Evolutionary conservation across 495 filamentous ascomycete genomes (phyloP), one percentile per base, ranked within the genome.

Genomic region (Aspergillus diversus): DNA sequence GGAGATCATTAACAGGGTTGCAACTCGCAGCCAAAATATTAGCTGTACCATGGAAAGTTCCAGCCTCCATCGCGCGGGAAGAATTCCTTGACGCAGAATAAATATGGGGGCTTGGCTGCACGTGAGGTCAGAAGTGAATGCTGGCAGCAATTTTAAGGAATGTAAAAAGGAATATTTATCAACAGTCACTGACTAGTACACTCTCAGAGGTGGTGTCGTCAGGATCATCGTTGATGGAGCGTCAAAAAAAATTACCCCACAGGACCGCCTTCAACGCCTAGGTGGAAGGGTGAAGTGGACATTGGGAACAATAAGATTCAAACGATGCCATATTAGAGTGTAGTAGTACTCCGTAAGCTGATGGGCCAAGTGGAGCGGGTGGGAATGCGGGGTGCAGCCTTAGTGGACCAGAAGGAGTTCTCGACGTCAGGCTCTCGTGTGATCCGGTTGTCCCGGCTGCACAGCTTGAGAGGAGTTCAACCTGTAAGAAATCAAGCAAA

Each of bases 341-440:
- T 52, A 50, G 39, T 17, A n/a, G n/a, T n/a, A n/a, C n/a, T n/a
- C n/a, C n/a, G n/a, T n/a, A 21, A 50, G 47, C 47, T 50, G 47
- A 27, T 50, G 47, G 47, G 63, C 55, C 59, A 58, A 68, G 76
- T 78, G 71, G 74, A 74, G 70, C 63, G 46, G 57, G 57, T 51
- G 68, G 71, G 66, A 78, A 77, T 78, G 76, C 74, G 76, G 76
- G 76, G 76, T 78, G 76, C 76, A 77, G 73, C 72, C 59, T 75
- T 77, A 71, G 72, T 69, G 55, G 48, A 48, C 58, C 51, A 33
- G 39, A 13, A 31, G 33, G 55, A 61, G 63, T 61, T 69, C 67
- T 72, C 73, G 71, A 77, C 75, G 74, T 77, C 74, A 77, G 65
- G 59, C 43, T 49, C 70, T 72, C 69, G 73, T 69, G 68, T 75